Evolutionary conservation across 139 green algal species (phyloP), one percentile per base, ranked within the genome.

Genomic region (Haematococcus sp.): DNA sequence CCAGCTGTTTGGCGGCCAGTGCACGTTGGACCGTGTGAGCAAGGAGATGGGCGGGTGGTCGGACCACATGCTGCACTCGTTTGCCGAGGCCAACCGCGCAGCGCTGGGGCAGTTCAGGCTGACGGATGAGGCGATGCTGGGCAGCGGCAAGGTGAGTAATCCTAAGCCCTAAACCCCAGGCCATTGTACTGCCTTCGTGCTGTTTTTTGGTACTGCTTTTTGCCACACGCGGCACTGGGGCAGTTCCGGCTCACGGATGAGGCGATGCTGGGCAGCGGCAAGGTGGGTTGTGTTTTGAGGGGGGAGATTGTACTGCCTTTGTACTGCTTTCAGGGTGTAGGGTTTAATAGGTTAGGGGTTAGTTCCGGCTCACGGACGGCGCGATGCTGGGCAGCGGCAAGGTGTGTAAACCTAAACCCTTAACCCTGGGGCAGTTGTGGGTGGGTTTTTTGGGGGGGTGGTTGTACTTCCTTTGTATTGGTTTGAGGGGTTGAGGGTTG

Each of bases 31-130:
- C 65, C 77, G 80, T 1, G 87, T 98, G 56, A 63, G 70, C 1
- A 69, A 86, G 78, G 86, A 90, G 84, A 71, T 92, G 51, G 25
- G 27, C 20, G 70, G 52, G 23, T 97, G 96, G 82, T 89, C 66
- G 35, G 93, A 98, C 86, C 91, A 89, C 74, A 60, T 76, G 52
- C 82, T 98, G 46, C 93, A 98, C 85, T 71, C 35, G 51, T 93
- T 97, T 72, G 72, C 75, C 78, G 65, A 31, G 28, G 54, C 31
- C 5, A 68, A 84, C 72, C 76, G 52, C 32, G 61, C 56, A 20
- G 49, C 70, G 31, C 78, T 89, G 25, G 54, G 46, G 9, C 16
- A 76, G 60, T 86, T 75, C 72, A 49, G 84, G 68, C 76, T 93
- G 78, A 56, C 76, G 16, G 32, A 64, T 23, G 80, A 83, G 13